These are phyloP conservation scores for Acacia confusa DNA, from an alignment of 306 rosid genomes.

Conservation along the genomic window DNA sequence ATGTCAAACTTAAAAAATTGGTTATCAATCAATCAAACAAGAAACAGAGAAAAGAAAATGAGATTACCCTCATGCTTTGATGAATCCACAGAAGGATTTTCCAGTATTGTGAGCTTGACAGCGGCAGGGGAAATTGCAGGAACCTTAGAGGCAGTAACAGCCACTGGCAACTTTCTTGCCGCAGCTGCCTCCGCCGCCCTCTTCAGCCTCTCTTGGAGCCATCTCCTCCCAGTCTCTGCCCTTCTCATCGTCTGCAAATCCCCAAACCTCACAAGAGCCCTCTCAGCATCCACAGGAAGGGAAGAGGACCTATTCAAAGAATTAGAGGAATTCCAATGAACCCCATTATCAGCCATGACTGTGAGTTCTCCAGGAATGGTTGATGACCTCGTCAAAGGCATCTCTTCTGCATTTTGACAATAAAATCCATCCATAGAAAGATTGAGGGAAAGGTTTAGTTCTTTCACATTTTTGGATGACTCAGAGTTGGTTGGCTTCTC, in stretches of 20 bases:
- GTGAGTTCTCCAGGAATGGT: constrained; percentile 11
- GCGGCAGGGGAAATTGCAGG: neutral
- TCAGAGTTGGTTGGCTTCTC: neutral
- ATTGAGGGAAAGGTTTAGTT: constrained; percentile 32
- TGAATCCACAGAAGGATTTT: neutral
- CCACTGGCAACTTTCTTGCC: neutral
- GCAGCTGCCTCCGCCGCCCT: neutral
- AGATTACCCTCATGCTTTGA: constrained; percentile 32
- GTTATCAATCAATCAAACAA: neutral
- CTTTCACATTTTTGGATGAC: neutral
- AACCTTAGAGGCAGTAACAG: neutral
- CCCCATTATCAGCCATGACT: neutral
- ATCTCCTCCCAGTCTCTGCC: constrained; percentile 32
- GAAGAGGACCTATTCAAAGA: constrained; percentile 15
- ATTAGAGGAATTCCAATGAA: neutral
- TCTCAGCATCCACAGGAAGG: constrained; percentile 23
- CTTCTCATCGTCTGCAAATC: constrained; percentile 44
- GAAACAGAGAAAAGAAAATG: neutral
- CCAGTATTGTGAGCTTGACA: neutral
- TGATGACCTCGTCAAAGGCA: constrained; percentile 26
- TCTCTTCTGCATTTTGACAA: constrained; percentile 25
- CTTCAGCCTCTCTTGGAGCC: constrained; percentile 32
- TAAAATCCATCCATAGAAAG: constrained; percentile 26
- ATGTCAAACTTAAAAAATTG: neutral
- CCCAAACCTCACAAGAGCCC: constrained; percentile 36